A percentile compares a stretch with the other conserved stretches of the same genome.
Evolutionary conservation across 129 eudicot genomes (phyloP).

Genomic region (Flaveria bidentis): DNA sequence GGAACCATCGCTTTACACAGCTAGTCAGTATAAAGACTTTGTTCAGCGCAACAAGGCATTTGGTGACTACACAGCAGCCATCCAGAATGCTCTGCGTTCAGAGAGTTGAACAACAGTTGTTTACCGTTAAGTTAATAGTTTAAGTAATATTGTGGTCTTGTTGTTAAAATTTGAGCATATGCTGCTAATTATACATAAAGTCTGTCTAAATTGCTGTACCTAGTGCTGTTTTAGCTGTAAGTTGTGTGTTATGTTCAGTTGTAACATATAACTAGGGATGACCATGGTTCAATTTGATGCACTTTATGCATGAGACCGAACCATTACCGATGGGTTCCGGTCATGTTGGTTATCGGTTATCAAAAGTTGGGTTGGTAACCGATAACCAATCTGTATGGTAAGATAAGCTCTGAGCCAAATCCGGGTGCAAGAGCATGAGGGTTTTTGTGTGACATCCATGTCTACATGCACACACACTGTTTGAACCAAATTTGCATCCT

Average conservation of each 20-base stretch:
- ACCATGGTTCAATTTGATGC: background rate
- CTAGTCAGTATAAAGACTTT: constrained; percentile 49
- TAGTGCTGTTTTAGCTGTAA: background rate
- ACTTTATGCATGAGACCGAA: background rate
- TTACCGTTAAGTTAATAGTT: background rate
- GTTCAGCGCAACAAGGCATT: constrained; percentile 41
- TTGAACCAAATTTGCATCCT: no score
- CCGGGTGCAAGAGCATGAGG: no score
- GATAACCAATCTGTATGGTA: no score
- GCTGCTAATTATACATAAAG: constrained; percentile 4
- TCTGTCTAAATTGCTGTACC: background rate
- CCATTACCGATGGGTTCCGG: background rate
- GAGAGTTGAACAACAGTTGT: background rate
- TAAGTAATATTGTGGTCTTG: constrained; percentile 14
- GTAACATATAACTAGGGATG: background rate
- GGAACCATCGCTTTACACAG: constrained; percentile 54
- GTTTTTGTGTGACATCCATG: no score
- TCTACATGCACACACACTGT: no score
- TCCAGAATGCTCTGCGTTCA: constrained; percentile 29
- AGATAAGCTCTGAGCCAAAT: no score
- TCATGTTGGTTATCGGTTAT: no score
- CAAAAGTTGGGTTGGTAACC: no score
- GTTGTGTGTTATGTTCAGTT: background rate
- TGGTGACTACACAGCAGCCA: constrained; percentile 40
- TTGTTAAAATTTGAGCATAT: background rate